Evolutionary conservation across 176 grass and related monocot genomes (phyloP), one percentile per base, ranked within the genome.

Genomic region (Raddia distichophylla): DNA sequence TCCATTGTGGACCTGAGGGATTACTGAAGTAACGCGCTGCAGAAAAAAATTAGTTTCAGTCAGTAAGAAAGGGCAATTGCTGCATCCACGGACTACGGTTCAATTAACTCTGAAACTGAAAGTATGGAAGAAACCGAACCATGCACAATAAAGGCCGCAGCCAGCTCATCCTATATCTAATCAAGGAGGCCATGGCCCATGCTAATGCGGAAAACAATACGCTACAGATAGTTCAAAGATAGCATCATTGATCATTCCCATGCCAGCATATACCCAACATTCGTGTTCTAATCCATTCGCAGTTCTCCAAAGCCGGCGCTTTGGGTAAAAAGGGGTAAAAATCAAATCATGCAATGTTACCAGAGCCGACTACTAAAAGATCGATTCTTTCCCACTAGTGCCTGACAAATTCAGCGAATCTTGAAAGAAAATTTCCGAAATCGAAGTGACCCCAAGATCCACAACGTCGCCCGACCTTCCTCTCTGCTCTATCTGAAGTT

Each of bases 1-100:
- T 91, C 92, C 95, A 93, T 94, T 6, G 51, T 13, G 46, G 53
- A 42, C 57, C 86, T 61, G 22, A 60, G 20, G 45, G 54, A 58
- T 74, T 71, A 75, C 42, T 68, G 52, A 40, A 56, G 7, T 52
- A 73, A 35, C 22, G 15, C 35, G 37, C 59, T 73, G 78, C 11
- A 10, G 17, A 52, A 49, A 0, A 67, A 72, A 53, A 40, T 4
- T 7, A 2, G 50, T 6, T 63, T 14, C 37, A 37, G 22, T 63
- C 19, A 56, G 12, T 19, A 47, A 74, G 10, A 35, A 71, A 71
- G 22, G 48, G 42, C 7, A 44, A 14, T 13, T 53, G 16, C 18
- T 64, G 8, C 49, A 61, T 54, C 69, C 37, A 54, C 5, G 42
- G 17, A 32, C 69, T 19, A 54, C 5, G 42, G 17, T 22, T 50